Conservation (phyloP, 805 yeast species). For the Saccharomycopsis sp. region DNA sequence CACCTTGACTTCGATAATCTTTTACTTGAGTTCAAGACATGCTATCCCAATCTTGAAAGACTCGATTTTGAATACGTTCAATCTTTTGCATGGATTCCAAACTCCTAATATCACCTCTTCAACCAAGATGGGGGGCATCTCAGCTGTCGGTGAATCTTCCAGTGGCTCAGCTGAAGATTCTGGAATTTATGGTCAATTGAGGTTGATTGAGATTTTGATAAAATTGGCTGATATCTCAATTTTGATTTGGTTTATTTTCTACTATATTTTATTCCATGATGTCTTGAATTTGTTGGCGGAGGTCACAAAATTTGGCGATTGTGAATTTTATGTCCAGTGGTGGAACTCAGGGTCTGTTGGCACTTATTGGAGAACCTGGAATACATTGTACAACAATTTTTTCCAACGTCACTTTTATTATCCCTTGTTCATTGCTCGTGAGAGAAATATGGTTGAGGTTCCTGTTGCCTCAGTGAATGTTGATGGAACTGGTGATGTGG, state of each 20-base stretch:
- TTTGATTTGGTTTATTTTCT: slow-evolving; percentile 35
- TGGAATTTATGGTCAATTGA: slow-evolving; percentile 9
- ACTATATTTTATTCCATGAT: slow-evolving; percentile 35
- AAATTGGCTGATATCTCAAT: slow-evolving; percentile 34
- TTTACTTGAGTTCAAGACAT: slow-evolving; percentile 33
- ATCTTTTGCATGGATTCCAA: slow-evolving; percentile 16
- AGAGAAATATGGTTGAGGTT: neutral
- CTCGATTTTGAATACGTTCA: slow-evolving; percentile 25
- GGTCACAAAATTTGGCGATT: slow-evolving; percentile 35
- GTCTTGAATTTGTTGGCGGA: slow-evolving; percentile 36
- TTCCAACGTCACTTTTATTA: slow-evolving; percentile 35
- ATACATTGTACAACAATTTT: slow-evolving; percentile 35
- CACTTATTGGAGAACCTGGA: slow-evolving; percentile 40
- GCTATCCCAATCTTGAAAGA: slow-evolving; percentile 36
- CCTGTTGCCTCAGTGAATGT: too few species aligned
- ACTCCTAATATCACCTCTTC: slow-evolving; percentile 5
- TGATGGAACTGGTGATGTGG: too few species aligned
- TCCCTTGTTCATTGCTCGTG: slow-evolving; percentile 27
- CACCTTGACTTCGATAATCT: slow-evolving; percentile 25
- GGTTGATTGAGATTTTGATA: slow-evolving; percentile 30
- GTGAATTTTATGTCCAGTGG: slow-evolving; percentile 40
- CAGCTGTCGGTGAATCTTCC: neutral
- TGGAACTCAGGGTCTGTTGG: slow-evolving; percentile 43
- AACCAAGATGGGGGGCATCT: neutral
- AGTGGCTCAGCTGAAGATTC: neutral